phyloP scores from a whole-genome alignment of 371 early-diverging fungal species.

The Mucor velutinosus region DNA sequence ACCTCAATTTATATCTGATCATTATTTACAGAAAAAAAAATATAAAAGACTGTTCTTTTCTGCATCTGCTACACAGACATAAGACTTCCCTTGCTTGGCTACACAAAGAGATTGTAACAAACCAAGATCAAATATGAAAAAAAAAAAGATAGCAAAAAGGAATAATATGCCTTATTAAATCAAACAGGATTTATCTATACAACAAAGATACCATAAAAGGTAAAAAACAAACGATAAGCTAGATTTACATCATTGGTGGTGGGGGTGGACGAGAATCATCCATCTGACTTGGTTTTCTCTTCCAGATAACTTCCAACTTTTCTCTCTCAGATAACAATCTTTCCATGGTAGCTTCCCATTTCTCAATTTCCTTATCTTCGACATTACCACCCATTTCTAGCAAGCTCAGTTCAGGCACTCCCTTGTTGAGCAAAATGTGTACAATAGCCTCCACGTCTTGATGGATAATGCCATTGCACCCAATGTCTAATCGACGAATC shows the following conservation, averaged over 20 bases:
- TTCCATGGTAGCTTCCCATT: constrained; percentile 51
- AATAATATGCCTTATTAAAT: neutral
- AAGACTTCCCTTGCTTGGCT: neutral
- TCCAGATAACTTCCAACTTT: constrained; percentile 32
- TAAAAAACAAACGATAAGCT: constrained; percentile 1
- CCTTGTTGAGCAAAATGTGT: constrained; percentile 40
- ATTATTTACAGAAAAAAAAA: neutral
- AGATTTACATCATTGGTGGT: constrained; percentile 2
- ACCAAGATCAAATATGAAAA: neutral
- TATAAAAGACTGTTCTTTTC: constrained; percentile 3
- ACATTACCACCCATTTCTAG: constrained; percentile 68
- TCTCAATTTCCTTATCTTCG: constrained; percentile 41
- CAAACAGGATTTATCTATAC: neutral
- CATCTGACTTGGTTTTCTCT: constrained; percentile 32
- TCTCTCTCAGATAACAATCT: constrained; percentile 25
- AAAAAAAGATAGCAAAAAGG: neutral
- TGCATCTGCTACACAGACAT: neutral
- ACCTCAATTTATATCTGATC: neutral
- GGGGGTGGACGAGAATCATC: constrained; percentile 21
- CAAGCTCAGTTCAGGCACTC: constrained; percentile 47
- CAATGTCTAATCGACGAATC: constrained; percentile 51
- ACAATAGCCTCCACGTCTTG: constrained; percentile 52
- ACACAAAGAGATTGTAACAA: neutral
- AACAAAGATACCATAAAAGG: neutral
- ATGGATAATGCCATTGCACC: constrained; percentile 55